Evolutionary conservation across 2,329 filamentous ascomycete genomes (phyloP).

Genomic region (Rugonectria rugulosa): DNA sequence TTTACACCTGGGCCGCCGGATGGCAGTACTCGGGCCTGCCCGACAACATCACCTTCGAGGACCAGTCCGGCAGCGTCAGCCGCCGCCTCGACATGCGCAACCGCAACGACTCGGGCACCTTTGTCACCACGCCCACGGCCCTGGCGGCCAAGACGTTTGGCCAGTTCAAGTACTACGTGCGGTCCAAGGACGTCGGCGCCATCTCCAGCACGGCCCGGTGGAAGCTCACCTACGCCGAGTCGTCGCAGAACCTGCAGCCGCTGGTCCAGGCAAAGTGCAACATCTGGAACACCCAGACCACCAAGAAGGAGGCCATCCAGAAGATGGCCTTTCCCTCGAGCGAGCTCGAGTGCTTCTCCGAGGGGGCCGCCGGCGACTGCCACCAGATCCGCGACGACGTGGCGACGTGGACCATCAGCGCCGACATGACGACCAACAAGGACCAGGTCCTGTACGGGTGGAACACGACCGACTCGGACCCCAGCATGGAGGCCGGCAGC

Average conservation of each 20-base stretch:
- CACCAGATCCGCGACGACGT: neutral
- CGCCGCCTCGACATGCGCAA: slow-evolving; percentile 3
- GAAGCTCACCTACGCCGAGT: neutral
- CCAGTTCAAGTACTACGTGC: slow-evolving; percentile 1
- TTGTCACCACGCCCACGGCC: neutral
- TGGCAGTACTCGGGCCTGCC: neutral
- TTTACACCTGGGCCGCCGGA: neutral
- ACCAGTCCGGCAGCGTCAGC: neutral
- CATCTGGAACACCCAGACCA: slow-evolving; percentile 2
- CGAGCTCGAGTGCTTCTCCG: slow-evolving; percentile 2
- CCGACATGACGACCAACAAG: neutral
- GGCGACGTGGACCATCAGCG: neutral
- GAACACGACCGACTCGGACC: neutral
- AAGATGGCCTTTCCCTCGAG: neutral
- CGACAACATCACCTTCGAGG: slow-evolving; percentile 14
- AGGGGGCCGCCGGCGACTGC: neutral
- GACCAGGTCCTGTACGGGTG: neutral
- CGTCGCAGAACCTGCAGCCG: slow-evolving; percentile 1
- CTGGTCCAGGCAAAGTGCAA: slow-evolving; percentile 14
- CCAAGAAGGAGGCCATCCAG: neutral
- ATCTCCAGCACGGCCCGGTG: neutral
- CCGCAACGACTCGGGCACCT: neutral
- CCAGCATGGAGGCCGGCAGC: neutral
- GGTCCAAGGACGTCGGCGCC: neutral
- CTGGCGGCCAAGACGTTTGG: neutral